Conservation (phyloP, 441 rosid genomes). For the Pelargonium cotyledonis region DNA sequence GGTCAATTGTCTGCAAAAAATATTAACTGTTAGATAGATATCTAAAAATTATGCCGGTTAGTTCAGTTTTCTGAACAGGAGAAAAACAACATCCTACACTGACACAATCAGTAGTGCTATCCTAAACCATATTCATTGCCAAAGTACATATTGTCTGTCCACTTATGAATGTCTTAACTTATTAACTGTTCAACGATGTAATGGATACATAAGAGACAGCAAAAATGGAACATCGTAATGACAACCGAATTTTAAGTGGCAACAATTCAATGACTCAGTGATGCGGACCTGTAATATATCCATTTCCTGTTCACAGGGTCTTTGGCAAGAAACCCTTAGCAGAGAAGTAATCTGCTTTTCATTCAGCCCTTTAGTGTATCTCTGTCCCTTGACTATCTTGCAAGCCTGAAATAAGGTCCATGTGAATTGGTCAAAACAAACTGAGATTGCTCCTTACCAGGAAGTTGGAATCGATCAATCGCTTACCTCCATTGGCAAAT, state of each 20-base stretch:
- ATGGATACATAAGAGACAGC: background rate
- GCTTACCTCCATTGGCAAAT: conserved; percentile 47
- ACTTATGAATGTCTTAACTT: background rate
- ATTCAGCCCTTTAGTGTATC: conserved; percentile 43
- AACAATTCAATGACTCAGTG: background rate
- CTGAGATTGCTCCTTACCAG: conserved; percentile 1
- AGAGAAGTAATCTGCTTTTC: conserved; percentile 47
- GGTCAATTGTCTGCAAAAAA: conserved; percentile 30
- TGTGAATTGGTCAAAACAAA: conserved; percentile 6
- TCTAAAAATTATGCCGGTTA: background rate
- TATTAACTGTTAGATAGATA: background rate
- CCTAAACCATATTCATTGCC: no score
- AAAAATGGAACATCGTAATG: background rate
- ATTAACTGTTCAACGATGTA: background rate
- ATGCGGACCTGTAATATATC: conserved; percentile 36
- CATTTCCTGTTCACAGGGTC: conserved; percentile 38
- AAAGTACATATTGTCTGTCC: background rate
- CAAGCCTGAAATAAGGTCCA: conserved; percentile 28
- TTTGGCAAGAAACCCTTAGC: conserved; percentile 40
- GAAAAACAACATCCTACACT: background rate
- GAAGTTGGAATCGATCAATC: background rate
- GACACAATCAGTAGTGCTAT: background rate
- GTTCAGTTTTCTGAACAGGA: no score
- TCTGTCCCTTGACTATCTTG: conserved; percentile 47
- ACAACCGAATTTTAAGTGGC: background rate